Conservation (phyloP, 2,329 filamentous ascomycete species). For the Coniochaeta prunicola region DNA sequence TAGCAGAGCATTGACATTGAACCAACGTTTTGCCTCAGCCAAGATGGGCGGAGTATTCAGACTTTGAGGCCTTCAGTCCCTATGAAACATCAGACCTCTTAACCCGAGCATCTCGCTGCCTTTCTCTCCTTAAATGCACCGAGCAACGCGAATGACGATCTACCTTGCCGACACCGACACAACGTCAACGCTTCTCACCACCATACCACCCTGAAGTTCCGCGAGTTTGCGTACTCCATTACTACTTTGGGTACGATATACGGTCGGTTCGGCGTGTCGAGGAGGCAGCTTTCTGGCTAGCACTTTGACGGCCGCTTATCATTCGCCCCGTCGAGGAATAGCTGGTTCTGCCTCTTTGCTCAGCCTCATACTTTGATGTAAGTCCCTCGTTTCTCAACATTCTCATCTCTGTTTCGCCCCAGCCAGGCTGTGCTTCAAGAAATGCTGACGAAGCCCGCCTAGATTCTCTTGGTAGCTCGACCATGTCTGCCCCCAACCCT, state of each 20-base stretch:
- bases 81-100: background rate
- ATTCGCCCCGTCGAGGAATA: background rate
- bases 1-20: background rate
- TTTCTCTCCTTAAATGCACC: slow-evolving; percentile 1
- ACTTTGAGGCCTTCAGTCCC: background rate
- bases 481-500: slow-evolving; percentile 1
- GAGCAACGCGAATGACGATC: background rate
- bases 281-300: background rate
- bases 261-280: background rate
- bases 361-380: background rate
- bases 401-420: background rate
- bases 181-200: background rate
- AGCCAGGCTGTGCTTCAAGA: background rate
- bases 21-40: background rate
- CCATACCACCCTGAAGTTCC: background rate
- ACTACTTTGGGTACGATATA: background rate
- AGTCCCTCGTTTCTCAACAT: background rate
- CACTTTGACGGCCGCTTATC: background rate
- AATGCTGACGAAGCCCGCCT: background rate
- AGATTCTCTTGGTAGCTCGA: background rate
- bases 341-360: background rate
- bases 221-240: background rate
- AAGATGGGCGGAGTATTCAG: slow-evolving; percentile 1
- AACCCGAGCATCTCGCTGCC: background rate
- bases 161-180: background rate